These are phyloP conservation scores for Carex cristatella DNA, from an alignment of 176 grass and related monocot genomes.

Conservation along the genomic window DNA sequence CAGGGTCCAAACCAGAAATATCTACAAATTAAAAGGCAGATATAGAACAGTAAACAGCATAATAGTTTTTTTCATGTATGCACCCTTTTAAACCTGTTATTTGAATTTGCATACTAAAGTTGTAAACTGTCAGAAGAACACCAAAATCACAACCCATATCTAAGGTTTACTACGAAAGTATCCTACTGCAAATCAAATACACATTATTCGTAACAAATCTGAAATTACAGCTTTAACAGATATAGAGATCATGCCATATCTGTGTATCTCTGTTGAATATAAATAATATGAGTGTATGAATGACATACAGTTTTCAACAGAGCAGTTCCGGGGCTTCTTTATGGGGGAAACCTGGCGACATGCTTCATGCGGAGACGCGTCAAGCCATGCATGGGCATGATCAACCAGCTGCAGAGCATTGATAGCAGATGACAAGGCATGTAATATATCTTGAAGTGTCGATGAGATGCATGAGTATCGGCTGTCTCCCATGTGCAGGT, in stretches of 20 bases:
- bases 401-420: constrained; percentile 94
- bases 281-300: constrained; percentile 5
- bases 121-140: not conserved
- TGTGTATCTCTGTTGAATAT: not conserved
- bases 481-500: constrained; percentile 36
- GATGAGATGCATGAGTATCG: constrained; percentile 32
- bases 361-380: constrained; percentile 39
- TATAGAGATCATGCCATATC: not conserved
- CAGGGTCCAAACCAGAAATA: constrained; percentile 38
- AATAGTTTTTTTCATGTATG: not conserved
- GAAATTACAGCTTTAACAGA: not conserved
- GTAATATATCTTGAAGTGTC: constrained; percentile 65
- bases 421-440: constrained; percentile 78
- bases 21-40: constrained; percentile 34
- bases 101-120: not conserved
- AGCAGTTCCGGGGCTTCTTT: constrained; percentile 68
- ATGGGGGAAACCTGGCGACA: constrained; percentile 52
- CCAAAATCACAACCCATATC: not conserved
- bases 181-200: not conserved
- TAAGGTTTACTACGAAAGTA: not conserved
- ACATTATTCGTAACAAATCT: not conserved
- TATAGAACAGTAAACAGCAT: constrained; percentile 14
- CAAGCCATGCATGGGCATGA: constrained; percentile 76
- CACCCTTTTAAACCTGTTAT: not conserved
- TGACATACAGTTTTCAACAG: constrained; percentile 63